Evolutionary conservation across 1,139 yeast genomes (phyloP), one percentile per base, ranked within the genome.

Genomic region (Blastobotrys raffinosifermentans): DNA sequence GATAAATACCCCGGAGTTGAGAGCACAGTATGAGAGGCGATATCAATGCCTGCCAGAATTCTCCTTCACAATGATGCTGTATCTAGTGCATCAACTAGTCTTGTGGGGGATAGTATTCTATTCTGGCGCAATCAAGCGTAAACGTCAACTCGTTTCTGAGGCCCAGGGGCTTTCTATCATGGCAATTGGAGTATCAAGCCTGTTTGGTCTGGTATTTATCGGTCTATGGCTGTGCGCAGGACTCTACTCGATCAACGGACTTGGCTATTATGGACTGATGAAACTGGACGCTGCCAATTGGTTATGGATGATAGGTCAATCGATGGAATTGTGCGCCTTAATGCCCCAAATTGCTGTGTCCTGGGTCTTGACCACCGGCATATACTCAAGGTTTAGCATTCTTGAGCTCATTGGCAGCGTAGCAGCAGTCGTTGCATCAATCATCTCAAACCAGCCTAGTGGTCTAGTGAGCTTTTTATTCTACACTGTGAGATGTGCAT

Each of bases 271-370:
- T 10, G 42, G 45, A 3, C 11, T 46, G 19, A 40, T 35, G 37
- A 43, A 44, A 39, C 39, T 50, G 2, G 54, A 50, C 27, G 40
- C 31, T 14, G 45, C 45, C 9, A 45, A 47, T 34, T 42, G 44
- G 36, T 15, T 49, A 3, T 46, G 49, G 32, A 11, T 37, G 15
- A 40, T 46, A 2, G 46, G 43, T 14, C 34, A 40, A 19, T 36
- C 45, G 8, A 32, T 38, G 4, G 39, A 35, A 3, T 34, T 38
- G 16, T 32, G 37, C 4, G 21, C 37, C 9, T 39, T 40, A 22
- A 15, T 44, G 5, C 50, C 53, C 1, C 53, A 47, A 33, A 26
- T 49, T 8, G n/a, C n/a, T n/a, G n/a, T 25, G 27, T 25, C 15
- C 13, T 25, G n/a, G n/a, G n/a, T 5, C 15, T 25, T 15, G 6